Evolutionary conservation across 2,329 filamentous ascomycete genomes (phyloP).

Genomic region (Elsinoe necatrix): DNA sequence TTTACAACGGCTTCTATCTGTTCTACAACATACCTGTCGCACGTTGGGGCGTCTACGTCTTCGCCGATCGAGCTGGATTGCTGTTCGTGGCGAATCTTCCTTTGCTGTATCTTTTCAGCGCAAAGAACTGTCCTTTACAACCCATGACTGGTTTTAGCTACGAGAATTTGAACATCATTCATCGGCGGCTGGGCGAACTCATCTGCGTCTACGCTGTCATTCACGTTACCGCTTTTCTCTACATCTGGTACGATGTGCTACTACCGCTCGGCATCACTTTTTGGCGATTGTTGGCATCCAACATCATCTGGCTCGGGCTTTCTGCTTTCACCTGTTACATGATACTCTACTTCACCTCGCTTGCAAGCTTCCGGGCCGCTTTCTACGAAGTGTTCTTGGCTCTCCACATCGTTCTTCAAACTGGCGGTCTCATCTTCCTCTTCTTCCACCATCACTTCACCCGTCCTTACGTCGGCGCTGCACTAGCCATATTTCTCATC

Average conservation of each 20-base stretch:
- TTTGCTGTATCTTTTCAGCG: slow-evolving; percentile 53
- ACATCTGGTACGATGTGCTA: slow-evolving; percentile 47
- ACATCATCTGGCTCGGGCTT: slow-evolving; percentile 47
- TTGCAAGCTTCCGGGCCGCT: slow-evolving; percentile 50
- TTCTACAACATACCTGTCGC: slow-evolving; percentile 45
- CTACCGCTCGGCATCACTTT: slow-evolving; percentile 36
- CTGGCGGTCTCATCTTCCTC: slow-evolving; percentile 46
- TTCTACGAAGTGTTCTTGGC: slow-evolving; percentile 58
- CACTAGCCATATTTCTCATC: slow-evolving; percentile 49
- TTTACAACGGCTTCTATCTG: slow-evolving; percentile 51
- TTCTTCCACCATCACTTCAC: slow-evolving; percentile 51
- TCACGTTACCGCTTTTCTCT: slow-evolving; percentile 48
- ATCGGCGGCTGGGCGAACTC: slow-evolving; percentile 54
- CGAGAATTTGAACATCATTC: slow-evolving; percentile 57
- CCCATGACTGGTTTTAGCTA: slow-evolving; percentile 56
- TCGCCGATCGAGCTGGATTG: slow-evolving; percentile 50
- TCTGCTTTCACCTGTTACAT: slow-evolving; percentile 51
- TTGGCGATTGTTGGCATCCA: slow-evolving; percentile 42
- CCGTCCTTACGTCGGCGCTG: slow-evolving; percentile 45
- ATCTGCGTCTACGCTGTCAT: slow-evolving; percentile 52
- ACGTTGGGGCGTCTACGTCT: slow-evolving; percentile 46
- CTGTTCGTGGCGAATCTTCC: slow-evolving; percentile 46
- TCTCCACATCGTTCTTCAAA: slow-evolving; percentile 50
- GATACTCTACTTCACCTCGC: slow-evolving; percentile 53
- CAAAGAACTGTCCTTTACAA: slow-evolving; percentile 58